Conservation (phyloP, 257 asterid genomes). For the Dorcoceras hygrometricum region DNA sequence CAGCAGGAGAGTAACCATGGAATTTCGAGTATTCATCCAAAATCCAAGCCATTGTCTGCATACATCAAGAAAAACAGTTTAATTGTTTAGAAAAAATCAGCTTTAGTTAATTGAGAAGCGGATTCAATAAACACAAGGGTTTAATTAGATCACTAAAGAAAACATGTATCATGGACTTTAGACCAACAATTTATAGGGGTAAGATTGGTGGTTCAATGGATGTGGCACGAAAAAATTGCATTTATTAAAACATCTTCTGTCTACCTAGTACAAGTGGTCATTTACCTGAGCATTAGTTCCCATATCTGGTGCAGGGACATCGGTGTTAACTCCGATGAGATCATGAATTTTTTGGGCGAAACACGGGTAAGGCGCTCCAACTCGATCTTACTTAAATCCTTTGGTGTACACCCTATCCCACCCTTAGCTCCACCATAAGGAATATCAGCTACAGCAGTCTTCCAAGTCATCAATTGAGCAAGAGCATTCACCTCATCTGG, state of each 20-base stretch:
- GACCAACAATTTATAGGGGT: too few species aligned
- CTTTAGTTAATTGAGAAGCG: too few species aligned
- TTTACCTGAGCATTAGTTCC: constrained; percentile 95
- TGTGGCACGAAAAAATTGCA: too few species aligned
- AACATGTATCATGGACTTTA: neutral
- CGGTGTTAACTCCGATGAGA: constrained; percentile 84
- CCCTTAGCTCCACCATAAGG: constrained; percentile 99
- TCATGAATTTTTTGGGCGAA: constrained; percentile 95
- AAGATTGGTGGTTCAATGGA: too few species aligned
- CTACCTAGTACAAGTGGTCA: neutral
- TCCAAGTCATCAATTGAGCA: constrained; percentile 99
- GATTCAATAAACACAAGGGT: neutral
- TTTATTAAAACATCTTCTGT: too few species aligned
- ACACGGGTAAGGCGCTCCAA: constrained; percentile 95
- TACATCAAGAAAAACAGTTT: constrained; percentile 6
- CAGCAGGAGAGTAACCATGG: constrained; percentile 94
- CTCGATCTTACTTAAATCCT: constrained; percentile 70
- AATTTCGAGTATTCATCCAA: constrained; percentile 97
- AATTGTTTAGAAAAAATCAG: neutral
- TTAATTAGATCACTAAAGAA: constrained; percentile 5
- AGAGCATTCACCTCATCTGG: constrained; percentile 97
- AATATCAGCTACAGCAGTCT: constrained; percentile 90
- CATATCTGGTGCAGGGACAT: constrained; percentile 99
- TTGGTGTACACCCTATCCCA: constrained; percentile 85
- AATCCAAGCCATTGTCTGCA: constrained; percentile 99